A percentile compares a stretch with the other conserved stretches of the same genome.
Evolutionary conservation across 225 moss, liverwort and hornwort genomes (phyloP).

Genomic region (Physcomitrium patens): DNA sequence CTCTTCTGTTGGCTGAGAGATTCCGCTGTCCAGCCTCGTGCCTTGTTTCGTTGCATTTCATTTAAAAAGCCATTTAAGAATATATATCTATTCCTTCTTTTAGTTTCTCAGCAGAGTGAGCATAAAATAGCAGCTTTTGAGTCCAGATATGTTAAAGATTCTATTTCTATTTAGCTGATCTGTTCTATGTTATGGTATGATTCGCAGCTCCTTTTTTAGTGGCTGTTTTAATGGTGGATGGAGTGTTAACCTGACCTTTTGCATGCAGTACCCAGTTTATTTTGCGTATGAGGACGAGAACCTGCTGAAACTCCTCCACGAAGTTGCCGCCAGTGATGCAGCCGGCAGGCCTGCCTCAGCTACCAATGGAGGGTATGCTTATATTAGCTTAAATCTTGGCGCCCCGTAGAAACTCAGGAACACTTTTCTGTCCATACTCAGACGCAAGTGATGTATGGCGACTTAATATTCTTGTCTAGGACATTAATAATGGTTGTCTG

Average conservation of each 20-base stretch:
- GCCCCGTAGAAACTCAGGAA: slow-evolving; percentile 10
- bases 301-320: slow-evolving; percentile 57
- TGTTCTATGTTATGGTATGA: background rate
- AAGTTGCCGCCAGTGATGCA: slow-evolving; percentile 80
- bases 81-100: background rate
- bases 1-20: background rate
- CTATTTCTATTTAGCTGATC: background rate
- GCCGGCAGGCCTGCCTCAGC: slow-evolving; percentile 95
- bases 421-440: background rate
- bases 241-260: background rate
- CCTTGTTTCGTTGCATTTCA: background rate
- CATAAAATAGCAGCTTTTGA: background rate
- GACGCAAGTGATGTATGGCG: background rate
- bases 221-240: background rate
- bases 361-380: slow-evolving; percentile 81
- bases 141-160: slow-evolving; percentile 12
- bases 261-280: slow-evolving; percentile 92
- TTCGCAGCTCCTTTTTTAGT: background rate
- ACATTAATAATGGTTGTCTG: slow-evolving; percentile 9
- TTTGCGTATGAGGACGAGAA: slow-evolving; percentile 79
- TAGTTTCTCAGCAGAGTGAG: background rate
- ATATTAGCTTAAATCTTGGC: slow-evolving; percentile 7
- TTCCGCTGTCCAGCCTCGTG: background rate
- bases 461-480: background rate
- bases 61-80: background rate